phyloP scores from a whole-genome alignment of 352 stramenopile genomes.

The Phytophthora constricta region DNA sequence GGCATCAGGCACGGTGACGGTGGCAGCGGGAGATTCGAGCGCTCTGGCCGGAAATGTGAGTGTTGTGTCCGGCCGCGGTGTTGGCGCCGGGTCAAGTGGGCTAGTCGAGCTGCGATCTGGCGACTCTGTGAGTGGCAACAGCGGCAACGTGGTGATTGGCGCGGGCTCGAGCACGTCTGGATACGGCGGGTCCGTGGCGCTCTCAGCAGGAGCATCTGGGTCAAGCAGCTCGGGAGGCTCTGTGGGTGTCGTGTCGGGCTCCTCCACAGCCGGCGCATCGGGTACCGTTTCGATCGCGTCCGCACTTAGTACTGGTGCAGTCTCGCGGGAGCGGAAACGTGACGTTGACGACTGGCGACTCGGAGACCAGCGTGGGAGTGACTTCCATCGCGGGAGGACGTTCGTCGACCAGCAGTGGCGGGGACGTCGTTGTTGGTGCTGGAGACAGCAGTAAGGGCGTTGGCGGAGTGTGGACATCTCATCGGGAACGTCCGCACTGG shows the following conservation, averaged over 20 bases:
- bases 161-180: constrained; percentile 21
- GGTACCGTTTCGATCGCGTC: constrained; percentile 25
- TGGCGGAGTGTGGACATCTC: constrained; percentile 28
- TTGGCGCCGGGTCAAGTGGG: constrained; percentile 5
- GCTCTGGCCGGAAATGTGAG: constrained; percentile 1
- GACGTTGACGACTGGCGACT: constrained; percentile 26
- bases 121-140: constrained; percentile 9
- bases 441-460: constrained; percentile 19
- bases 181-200: constrained; percentile 22
- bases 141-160: constrained; percentile 18
- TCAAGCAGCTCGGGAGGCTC: constrained; percentile 21
- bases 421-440: constrained; percentile 19
- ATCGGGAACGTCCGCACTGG: constrained; percentile 23
- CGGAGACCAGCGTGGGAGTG: constrained; percentile 21
- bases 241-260: constrained; percentile 17
- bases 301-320: constrained; percentile 11
- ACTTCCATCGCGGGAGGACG: constrained; percentile 27
- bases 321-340: constrained; percentile 27
- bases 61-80: constrained; percentile 7
- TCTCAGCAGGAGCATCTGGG: constrained; percentile 13
- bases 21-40: constrained; percentile 12
- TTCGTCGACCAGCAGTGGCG: constrained; percentile 24
- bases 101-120: constrained; percentile 8
- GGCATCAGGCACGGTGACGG: constrained; percentile 4
- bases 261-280: constrained; percentile 14